Percentiles rank a stretch among this genome's conserved stretches.
phyloP scores from a whole-genome alignment of 108 stramenopile genomes.

The Cyclotella kingstonii region DNA sequence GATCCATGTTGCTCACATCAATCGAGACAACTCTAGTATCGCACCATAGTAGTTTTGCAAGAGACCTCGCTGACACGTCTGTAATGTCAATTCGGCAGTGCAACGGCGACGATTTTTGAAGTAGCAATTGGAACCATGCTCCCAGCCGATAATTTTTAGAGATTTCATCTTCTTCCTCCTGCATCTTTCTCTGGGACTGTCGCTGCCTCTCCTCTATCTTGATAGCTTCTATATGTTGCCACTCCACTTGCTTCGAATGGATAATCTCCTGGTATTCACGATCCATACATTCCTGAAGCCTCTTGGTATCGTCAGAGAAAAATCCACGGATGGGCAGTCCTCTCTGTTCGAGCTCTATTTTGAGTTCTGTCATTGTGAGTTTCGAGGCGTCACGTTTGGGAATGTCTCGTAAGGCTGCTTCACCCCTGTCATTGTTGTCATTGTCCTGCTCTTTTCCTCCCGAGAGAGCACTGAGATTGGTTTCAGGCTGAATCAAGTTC shows the following conservation, averaged over 20 bases:
- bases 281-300: conserved; percentile 23
- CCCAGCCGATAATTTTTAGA: conserved; percentile 2
- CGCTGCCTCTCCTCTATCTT: conserved; percentile 9
- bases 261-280: conserved; percentile 23
- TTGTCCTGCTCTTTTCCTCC: too few relatives aligned
- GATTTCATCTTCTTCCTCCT: conserved; percentile 7
- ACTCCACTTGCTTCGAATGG: not conserved
- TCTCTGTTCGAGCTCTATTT: conserved; percentile 7
- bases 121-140: conserved; percentile 4
- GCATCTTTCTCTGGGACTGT: conserved; percentile 17
- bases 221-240: not conserved
- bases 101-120: not conserved
- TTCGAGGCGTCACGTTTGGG: conserved; percentile 6
- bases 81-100: conserved; percentile 17
- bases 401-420: not conserved
- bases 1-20: conserved; percentile 32
- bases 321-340: conserved; percentile 15
- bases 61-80: conserved; percentile 8
- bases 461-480: not conserved
- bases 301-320: conserved; percentile 26
- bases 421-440: not conserved
- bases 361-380: not conserved
- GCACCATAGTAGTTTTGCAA: conserved; percentile 33
- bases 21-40: conserved; percentile 12
- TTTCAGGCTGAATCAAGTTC: too few relatives aligned